A percentile compares a stretch with the other conserved stretches of the same genome.
phyloP scores from a whole-genome alignment of 371 early-diverging fungal genomes.

The Mortierella polycephala region DNA sequence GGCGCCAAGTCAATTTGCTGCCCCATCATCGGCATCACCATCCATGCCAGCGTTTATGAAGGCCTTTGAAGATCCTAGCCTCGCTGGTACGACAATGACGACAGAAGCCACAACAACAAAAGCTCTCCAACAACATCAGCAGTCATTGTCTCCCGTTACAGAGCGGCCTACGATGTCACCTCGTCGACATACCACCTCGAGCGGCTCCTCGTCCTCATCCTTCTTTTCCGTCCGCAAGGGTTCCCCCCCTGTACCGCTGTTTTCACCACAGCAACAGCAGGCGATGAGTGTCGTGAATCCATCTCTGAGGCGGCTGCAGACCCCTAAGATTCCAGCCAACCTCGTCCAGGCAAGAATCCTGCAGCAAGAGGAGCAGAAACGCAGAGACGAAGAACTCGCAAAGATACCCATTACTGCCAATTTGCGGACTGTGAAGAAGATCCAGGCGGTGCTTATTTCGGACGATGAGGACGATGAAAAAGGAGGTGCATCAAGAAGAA shows the following conservation, averaged over 20 bases:
- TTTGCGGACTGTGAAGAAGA: slow-evolving; percentile 50
- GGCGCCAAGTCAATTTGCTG: slow-evolving; percentile 37
- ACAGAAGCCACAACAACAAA: slow-evolving; percentile 1
- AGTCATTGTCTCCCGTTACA: slow-evolving; percentile 6
- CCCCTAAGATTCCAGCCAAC: slow-evolving; percentile 48
- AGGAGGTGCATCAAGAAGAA: not conserved
- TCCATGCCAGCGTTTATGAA: slow-evolving; percentile 24
- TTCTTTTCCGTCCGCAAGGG: slow-evolving; percentile 5
- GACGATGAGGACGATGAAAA: slow-evolving; percentile 1
- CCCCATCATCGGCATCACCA: slow-evolving; percentile 8
- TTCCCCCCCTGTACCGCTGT: slow-evolving; percentile 14
- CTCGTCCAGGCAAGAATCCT: slow-evolving; percentile 48
- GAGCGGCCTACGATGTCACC: slow-evolving; percentile 17
- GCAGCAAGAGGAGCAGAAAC: slow-evolving; percentile 48
- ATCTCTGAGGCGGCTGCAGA: slow-evolving; percentile 45
- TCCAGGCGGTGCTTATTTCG: slow-evolving; percentile 40
- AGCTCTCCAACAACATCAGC: slow-evolving; percentile 3
- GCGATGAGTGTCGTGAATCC: slow-evolving; percentile 36
- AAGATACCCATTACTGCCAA: slow-evolving; percentile 55
- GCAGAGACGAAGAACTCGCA: slow-evolving; percentile 41
- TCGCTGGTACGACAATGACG: not conserved
- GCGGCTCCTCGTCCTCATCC: slow-evolving; percentile 9
- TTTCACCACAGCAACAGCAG: slow-evolving; percentile 9
- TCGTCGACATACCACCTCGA: slow-evolving; percentile 50
- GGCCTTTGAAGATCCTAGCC: slow-evolving; percentile 27